Evolutionary conservation across 2,329 filamentous ascomycete genomes (phyloP).

Genomic region (Erysiphe pisi): DNA sequence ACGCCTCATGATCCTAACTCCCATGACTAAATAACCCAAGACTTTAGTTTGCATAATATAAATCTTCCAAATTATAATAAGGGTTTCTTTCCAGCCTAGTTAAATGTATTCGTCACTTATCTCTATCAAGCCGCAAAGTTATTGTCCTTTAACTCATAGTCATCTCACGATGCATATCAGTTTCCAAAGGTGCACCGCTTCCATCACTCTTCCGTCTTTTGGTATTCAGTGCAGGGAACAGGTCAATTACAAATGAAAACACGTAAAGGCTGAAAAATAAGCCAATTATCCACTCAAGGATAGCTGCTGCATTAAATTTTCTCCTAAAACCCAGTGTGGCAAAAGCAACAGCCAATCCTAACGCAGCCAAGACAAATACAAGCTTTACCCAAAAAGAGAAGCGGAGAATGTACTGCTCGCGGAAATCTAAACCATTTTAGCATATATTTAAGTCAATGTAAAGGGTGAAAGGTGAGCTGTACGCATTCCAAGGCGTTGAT

Average conservation of each 20-base stretch:
- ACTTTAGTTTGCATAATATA: too few species aligned
- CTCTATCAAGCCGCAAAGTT: too few species aligned
- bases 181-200: too few species aligned
- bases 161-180: too few species aligned
- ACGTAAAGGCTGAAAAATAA: conserved; percentile 83
- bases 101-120: too few species aligned
- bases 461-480: conserved; percentile 31
- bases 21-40: too few species aligned
- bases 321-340: conserved; percentile 45
- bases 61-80: too few species aligned
- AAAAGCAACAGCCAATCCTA: conserved; percentile 64
- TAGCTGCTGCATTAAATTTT: conserved; percentile 55
- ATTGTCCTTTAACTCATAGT: too few species aligned
- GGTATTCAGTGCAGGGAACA: conserved; percentile 53
- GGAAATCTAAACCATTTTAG: conserved; percentile 47
- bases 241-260: conserved; percentile 75
- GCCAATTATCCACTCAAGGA: conserved; percentile 69
- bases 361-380: conserved; percentile 67
- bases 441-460: neutral
- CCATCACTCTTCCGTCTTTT: too few species aligned
- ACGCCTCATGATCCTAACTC: too few species aligned
- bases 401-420: conserved; percentile 60
- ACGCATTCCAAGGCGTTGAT: conserved; percentile 70
- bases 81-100: too few species aligned
- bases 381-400: conserved; percentile 82